Evolutionary conservation across 192 early-diverging fungal species (phyloP).

Genomic region (Umbelopsis ramanniana): DNA sequence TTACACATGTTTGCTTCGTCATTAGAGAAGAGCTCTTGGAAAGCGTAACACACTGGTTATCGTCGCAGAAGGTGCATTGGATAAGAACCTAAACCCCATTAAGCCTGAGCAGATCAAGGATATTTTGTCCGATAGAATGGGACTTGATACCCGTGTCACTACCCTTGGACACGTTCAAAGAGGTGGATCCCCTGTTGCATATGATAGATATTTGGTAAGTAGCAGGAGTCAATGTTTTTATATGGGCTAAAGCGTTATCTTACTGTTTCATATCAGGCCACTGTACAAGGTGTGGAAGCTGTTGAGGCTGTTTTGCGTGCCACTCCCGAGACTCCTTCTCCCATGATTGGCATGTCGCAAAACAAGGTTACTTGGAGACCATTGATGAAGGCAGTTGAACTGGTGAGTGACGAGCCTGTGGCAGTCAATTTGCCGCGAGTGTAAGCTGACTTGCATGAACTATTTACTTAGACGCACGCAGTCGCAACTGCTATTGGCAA

Average conservation of each 20-base stretch:
- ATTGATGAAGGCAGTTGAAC: conserved; percentile 90
- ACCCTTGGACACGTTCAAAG: conserved; percentile 95
- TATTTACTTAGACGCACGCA: conserved; percentile 69
- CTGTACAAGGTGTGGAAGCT: conserved; percentile 92
- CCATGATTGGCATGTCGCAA: conserved; percentile 91
- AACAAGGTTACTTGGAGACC: conserved; percentile 87
- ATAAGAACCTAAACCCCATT: conserved; percentile 85
- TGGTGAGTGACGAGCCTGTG: conserved; percentile 48
- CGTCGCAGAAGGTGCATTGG: conserved; percentile 95
- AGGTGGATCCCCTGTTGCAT: conserved; percentile 88
- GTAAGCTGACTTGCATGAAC: background rate
- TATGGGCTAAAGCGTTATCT: background rate
- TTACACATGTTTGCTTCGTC: background rate
- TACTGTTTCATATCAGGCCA: conserved; percentile 55
- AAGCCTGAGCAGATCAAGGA: conserved; percentile 85
- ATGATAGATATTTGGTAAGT: conserved; percentile 82
- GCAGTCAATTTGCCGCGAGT: no score
- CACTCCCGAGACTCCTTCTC: conserved; percentile 83
- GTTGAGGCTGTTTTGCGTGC: conserved; percentile 89
- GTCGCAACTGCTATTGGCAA: conserved; percentile 81
- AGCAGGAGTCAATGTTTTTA: background rate
- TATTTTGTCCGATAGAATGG: conserved; percentile 75
- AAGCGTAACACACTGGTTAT: conserved; percentile 95
- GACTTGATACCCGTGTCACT: conserved; percentile 93
- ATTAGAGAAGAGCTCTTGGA: conserved; percentile 53